Evolutionary conservation across 2,329 filamentous ascomycete species (phyloP).

Genomic region (Arthroderma sp.): DNA sequence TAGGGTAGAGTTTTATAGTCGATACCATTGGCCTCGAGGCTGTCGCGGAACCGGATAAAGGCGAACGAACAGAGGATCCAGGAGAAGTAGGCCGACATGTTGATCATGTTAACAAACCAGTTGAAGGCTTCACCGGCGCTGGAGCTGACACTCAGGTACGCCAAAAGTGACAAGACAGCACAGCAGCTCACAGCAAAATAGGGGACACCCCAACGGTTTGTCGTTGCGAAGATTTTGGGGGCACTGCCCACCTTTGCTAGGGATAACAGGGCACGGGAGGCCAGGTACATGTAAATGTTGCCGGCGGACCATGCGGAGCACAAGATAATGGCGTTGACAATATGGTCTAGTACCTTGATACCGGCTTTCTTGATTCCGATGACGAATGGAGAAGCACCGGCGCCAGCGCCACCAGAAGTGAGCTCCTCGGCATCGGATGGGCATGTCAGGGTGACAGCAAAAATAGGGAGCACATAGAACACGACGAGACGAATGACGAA

Average conservation of each 20-base stretch:
- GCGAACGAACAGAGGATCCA: constrained; percentile 27
- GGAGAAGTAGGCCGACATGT: constrained; percentile 49
- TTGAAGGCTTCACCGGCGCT: constrained; percentile 43
- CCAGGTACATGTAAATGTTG: constrained; percentile 49
- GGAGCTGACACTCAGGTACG: constrained; percentile 27
- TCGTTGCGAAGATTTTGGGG: constrained; percentile 53
- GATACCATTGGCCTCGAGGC: too few relatives aligned
- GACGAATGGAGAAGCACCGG: constrained; percentile 46
- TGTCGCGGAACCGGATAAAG: too few relatives aligned
- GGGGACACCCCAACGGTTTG: constrained; percentile 48
- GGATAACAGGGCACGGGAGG: constrained; percentile 58
- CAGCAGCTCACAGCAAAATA: too few relatives aligned
- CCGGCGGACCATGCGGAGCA: constrained; percentile 57
- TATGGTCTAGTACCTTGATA: constrained; percentile 51
- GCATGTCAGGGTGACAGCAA: constrained; percentile 47
- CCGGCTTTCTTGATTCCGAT: constrained; percentile 57
- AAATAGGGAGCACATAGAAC: constrained; percentile 44
- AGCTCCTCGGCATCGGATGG: constrained; percentile 27
- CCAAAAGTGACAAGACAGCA: constrained; percentile 17
- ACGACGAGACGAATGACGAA: constrained; percentile 42
- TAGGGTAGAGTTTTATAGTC: too few relatives aligned
- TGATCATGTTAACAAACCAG: constrained; percentile 53
- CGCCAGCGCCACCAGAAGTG: constrained; percentile 19
- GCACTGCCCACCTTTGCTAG: constrained; percentile 63
- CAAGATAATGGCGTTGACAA: constrained; percentile 65